Evolutionary conservation across 345 rosid genomes (phyloP).

Genomic region (Arabidopsis arenosa): DNA sequence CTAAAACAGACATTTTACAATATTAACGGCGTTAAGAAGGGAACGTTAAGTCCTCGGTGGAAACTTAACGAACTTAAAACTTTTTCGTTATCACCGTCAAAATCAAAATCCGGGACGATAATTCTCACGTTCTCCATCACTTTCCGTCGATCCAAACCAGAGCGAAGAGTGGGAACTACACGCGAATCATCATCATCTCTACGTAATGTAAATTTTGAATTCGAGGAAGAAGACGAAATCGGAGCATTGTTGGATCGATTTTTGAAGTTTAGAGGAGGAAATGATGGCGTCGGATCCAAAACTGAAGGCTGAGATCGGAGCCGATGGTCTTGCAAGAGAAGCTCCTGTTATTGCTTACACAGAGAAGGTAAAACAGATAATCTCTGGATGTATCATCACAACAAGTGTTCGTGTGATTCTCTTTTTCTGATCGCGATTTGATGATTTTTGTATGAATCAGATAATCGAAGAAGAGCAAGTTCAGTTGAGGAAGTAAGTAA

Average conservation of each 20-base stretch:
- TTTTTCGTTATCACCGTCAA: slow-evolving; percentile 23
- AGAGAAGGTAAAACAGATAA: slow-evolving; percentile 61
- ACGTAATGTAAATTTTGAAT: slow-evolving; percentile 17
- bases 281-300: slow-evolving; percentile 69
- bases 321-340: slow-evolving; percentile 87
- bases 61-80: slow-evolving; percentile 22
- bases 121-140: slow-evolving; percentile 37
- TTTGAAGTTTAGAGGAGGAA: slow-evolving; percentile 27
- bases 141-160: slow-evolving; percentile 31
- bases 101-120: slow-evolving; percentile 14
- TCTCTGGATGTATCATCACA: slow-evolving; percentile 2
- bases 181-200: neutral
- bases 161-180: neutral
- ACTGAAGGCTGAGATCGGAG: slow-evolving; percentile 77
- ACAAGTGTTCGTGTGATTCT: neutral
- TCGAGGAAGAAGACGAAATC: slow-evolving; percentile 26
- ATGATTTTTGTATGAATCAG: slow-evolving; percentile 46
- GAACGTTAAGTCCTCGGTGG: slow-evolving; percentile 18
- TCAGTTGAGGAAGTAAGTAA: slow-evolving; percentile 74
- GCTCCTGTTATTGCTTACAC: slow-evolving; percentile 89
- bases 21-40: slow-evolving; percentile 34
- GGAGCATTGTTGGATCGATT: neutral
- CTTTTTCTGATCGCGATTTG: slow-evolving; percentile 24
- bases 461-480: slow-evolving; percentile 85
- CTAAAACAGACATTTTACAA: slow-evolving; percentile 7